Evolutionary conservation across 495 filamentous ascomycete genomes (phyloP).

Genomic region (Aspergillus sparsus): DNA sequence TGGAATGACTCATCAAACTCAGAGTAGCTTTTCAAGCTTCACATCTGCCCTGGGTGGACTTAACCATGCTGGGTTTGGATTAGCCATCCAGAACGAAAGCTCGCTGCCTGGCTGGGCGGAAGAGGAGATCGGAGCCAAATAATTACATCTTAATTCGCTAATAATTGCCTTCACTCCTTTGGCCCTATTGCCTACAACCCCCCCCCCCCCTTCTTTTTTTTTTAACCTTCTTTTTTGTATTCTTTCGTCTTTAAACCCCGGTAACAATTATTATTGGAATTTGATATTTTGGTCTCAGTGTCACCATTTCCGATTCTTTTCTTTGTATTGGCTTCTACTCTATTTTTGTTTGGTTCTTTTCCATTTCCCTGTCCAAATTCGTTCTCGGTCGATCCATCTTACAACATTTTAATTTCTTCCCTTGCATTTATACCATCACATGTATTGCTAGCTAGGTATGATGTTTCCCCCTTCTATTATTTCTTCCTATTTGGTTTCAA

Average conservation of each 20-base stretch:
- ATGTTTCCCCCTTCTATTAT: constrained; percentile 30
- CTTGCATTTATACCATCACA: constrained; percentile 34
- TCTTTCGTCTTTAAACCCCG: background rate
- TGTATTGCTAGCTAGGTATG: constrained; percentile 53
- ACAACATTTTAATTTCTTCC: constrained; percentile 35
- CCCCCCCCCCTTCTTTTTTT: constrained; percentile 15
- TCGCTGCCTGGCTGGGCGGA: constrained; percentile 68
- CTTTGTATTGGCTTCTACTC: constrained; percentile 25
- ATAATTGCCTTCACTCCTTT: constrained; percentile 22
- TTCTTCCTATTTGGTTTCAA: constrained; percentile 21
- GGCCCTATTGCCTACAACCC: constrained; percentile 26
- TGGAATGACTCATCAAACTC: constrained; percentile 53
- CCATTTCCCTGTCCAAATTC: constrained; percentile 27
- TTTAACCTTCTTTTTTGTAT: constrained; percentile 17
- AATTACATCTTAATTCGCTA: constrained; percentile 25
- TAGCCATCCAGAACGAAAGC: constrained; percentile 64
- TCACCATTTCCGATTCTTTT: constrained; percentile 33
- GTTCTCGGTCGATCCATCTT: constrained; percentile 30
- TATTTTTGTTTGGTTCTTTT: constrained; percentile 25
- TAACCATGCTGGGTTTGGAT: constrained; percentile 58
- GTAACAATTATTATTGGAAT: constrained; percentile 19
- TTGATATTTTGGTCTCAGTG: constrained; percentile 40
- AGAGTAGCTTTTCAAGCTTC: constrained; percentile 59
- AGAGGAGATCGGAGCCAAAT: constrained; percentile 61
- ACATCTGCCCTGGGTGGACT: constrained; percentile 58